Percentiles rank a stretch among this genome's conserved stretches.
phyloP scores from a whole-genome alignment of 2,329 filamentous ascomycete genomes.

The Alternaria dauci region DNA sequence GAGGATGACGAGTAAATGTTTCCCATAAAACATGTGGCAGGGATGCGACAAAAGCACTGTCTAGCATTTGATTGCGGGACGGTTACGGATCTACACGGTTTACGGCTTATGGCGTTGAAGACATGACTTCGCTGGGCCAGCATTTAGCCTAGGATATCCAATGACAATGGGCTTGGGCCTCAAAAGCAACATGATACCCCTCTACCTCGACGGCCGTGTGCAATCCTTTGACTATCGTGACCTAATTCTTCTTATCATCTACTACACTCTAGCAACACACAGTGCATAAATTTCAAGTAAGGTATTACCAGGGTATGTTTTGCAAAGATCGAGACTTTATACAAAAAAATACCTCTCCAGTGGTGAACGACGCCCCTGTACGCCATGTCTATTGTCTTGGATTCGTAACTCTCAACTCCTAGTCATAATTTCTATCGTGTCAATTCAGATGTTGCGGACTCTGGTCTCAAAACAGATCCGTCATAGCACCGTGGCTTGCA shows the following conservation, averaged over 20 bases:
- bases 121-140: slow-evolving; percentile 40
- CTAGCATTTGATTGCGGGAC: slow-evolving; percentile 39
- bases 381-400: neutral
- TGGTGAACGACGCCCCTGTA: neutral
- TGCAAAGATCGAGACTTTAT: neutral
- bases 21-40: neutral
- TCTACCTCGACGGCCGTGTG: neutral
- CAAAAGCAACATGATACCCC: slow-evolving; percentile 44
- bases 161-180: slow-evolving; percentile 45
- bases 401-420: neutral
- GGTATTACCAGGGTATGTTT: neutral
- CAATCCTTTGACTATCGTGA: neutral
- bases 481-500: slow-evolving; percentile 90
- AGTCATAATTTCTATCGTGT: neutral
- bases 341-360: neutral
- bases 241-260: neutral
- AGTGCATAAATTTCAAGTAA: no score
- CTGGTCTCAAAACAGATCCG: slow-evolving; percentile 69
- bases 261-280: no score
- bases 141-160: slow-evolving; percentile 46
- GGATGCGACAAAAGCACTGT: slow-evolving; percentile 24
- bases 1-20: slow-evolving; percentile 53
- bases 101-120: slow-evolving; percentile 50
- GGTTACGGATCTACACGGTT: slow-evolving; percentile 41
- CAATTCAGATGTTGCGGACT: neutral